These are phyloP conservation scores for Anisodus acutangulus DNA, from an alignment of 257 asterid genomes.

Conservation along the genomic window DNA sequence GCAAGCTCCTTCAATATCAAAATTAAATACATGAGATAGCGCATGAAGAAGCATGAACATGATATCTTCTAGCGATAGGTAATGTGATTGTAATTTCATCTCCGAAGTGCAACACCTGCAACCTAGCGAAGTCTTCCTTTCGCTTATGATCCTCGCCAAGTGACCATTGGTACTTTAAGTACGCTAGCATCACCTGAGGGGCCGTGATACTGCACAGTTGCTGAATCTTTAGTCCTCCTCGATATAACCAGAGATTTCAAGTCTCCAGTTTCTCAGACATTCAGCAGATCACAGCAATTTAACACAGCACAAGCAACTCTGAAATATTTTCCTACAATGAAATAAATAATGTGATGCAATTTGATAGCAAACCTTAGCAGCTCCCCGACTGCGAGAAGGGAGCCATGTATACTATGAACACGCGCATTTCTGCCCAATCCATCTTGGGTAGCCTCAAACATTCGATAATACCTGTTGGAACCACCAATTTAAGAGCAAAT, in stretches of 20 bases:
- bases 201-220: conserved; percentile 78
- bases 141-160: conserved; percentile 96
- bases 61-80: not conserved
- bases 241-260: not conserved
- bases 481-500: conserved; percentile 36
- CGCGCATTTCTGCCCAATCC: conserved; percentile 93
- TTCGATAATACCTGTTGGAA: conserved; percentile 83
- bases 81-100: conserved; percentile 16
- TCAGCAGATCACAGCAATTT: not conserved
- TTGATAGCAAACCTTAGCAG: conserved; percentile 78
- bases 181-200: conserved; percentile 97
- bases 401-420: conserved; percentile 95
- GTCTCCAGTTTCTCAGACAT: not conserved
- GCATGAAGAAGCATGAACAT: conserved; percentile 13
- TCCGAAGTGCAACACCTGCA: conserved; percentile 63
- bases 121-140: conserved; percentile 79
- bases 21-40: conserved; percentile 32
- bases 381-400: conserved; percentile 99
- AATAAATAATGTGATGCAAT: conserved; percentile 27
- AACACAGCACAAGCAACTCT: not conserved
- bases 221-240: not conserved
- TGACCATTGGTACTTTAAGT: conserved; percentile 95
- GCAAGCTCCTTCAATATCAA: conserved; percentile 74
- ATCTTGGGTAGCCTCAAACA: conserved; percentile 99
- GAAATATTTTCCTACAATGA: not conserved